Evolutionary conservation across 2,329 filamentous ascomycete genomes (phyloP), one percentile per base, ranked within the genome.

Genomic region (Cladosporium colombiae): DNA sequence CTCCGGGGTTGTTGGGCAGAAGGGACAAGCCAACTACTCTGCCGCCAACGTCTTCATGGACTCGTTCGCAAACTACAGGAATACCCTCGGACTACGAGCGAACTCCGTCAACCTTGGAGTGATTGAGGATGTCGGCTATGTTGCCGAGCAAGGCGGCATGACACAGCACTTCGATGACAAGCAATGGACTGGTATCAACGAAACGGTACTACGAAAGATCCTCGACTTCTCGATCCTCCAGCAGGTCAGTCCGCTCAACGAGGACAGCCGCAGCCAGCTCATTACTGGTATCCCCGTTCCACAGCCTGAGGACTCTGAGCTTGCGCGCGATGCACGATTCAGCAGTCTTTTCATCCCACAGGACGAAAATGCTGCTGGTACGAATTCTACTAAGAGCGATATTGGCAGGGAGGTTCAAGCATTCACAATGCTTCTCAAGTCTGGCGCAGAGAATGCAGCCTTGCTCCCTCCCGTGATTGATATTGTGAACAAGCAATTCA

Each of bases 71-170:
- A 52, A 44, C 0, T 75, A 75, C 40, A 71, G 78, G 1, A 68
- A 55, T 0, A 16, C 25, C 3, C 70, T 62, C 1, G 74, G 75
- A 1, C 65, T 76, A 2, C 61, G 61, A 11, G 74, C 71, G 2
- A 65, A 64, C 25, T 68, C 70, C 1, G 68, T 78, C 27, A 72
- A 77, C 49, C 64, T 78, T 2, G 74, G 74, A 8, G 62, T 25
- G 13, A 35, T 64, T 18, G 35, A 46, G 7, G 52, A 52, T 37
- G 52, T 64, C 11, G 62, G 62, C 27, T 52, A 56, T 33, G 40
- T 64, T n/a, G 49, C 49, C 8, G 49, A 52, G 21, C 49, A 52
- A 52, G 49, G 25, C 21, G 49, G 49, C 49, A 25, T 52, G 49
- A 27, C 49, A 52, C 49, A 52, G 18, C 49, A 27, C 11, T 27